Conservation (phyloP, 1,284 basidiomycete species). For the Malassezia sp. region DNA sequence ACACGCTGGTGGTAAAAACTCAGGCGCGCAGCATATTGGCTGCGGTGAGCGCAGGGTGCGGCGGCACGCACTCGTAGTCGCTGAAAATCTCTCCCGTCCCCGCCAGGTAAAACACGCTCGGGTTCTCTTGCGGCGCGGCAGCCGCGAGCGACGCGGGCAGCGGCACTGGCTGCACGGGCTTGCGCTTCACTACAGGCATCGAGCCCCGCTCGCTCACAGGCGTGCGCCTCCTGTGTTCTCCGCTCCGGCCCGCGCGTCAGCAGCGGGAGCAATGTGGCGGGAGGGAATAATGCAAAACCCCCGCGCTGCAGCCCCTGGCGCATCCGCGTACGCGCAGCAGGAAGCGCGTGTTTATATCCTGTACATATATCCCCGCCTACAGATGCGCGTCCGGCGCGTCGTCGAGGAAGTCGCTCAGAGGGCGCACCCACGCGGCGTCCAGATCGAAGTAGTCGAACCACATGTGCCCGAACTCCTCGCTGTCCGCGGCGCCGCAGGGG, state of each 20-base stretch:
- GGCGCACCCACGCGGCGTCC: slow-evolving; percentile 5
- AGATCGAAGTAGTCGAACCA: slow-evolving; percentile 35
- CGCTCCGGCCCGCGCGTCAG: too few species aligned
- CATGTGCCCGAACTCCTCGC: slow-evolving; percentile 12
- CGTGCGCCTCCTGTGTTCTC: too few species aligned
- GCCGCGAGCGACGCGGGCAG: slow-evolving; percentile 20
- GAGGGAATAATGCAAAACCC: not conserved
- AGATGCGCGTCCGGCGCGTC: slow-evolving; percentile 1
- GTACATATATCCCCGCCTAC: not conserved
- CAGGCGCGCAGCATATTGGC: slow-evolving; percentile 77
- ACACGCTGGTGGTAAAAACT: slow-evolving; percentile 84
- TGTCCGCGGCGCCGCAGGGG: not conserved
- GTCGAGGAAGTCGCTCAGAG: slow-evolving; percentile 10
- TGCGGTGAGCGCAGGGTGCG: slow-evolving; percentile 45
- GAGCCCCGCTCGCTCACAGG: too few species aligned
- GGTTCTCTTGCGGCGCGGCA: slow-evolving; percentile 24
- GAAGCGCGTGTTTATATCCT: slow-evolving; percentile 13
- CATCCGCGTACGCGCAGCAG: too few species aligned
- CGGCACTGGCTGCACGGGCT: slow-evolving; percentile 31
- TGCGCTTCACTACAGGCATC: slow-evolving; percentile 43
- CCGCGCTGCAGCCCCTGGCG: too few species aligned
- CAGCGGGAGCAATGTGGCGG: too few species aligned
- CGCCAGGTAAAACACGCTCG: slow-evolving; percentile 39
- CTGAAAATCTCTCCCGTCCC: slow-evolving; percentile 42
- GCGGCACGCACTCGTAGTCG: slow-evolving; percentile 36